Conservation (phyloP, 441 rosid species). For the Iberis amara region DNA sequence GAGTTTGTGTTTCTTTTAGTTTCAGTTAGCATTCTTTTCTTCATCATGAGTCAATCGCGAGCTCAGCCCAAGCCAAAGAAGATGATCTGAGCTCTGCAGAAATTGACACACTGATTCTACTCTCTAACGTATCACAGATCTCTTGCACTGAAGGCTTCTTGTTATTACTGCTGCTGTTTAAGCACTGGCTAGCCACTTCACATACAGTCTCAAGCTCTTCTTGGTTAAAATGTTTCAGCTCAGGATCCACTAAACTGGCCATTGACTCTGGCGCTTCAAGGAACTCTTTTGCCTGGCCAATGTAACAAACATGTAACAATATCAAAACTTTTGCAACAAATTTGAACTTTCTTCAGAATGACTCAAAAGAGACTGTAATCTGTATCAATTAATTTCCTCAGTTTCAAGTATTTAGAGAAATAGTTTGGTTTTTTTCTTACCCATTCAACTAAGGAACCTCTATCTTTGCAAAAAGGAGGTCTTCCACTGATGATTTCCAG, state of each 20-base stretch:
- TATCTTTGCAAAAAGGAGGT: constrained; percentile 74
- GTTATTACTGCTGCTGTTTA: constrained; percentile 29
- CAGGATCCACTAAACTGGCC: constrained; percentile 75
- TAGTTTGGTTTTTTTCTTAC: too few relatives aligned
- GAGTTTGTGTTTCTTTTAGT: too few relatives aligned
- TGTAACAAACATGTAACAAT: constrained; percentile 8
- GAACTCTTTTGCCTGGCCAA: constrained; percentile 86
- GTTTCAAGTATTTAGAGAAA: too few relatives aligned
- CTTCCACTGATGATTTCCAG: constrained; percentile 87
- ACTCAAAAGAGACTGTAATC: too few relatives aligned
- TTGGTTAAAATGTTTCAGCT: constrained; percentile 61
- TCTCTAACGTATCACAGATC: constrained; percentile 52
- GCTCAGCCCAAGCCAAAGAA: constrained; percentile 97
- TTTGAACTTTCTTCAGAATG: constrained; percentile 1
- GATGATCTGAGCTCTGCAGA: constrained; percentile 67
- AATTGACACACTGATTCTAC: constrained; percentile 61
- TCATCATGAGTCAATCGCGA: too few relatives aligned
- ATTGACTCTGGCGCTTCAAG: constrained; percentile 65
- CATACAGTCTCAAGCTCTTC: constrained; percentile 73
- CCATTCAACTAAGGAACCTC: constrained; percentile 76
- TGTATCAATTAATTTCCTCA: too few relatives aligned
- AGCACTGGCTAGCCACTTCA: constrained; percentile 65
- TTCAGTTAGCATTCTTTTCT: too few relatives aligned
- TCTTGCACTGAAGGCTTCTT: constrained; percentile 41
- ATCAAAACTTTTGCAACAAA: constrained; percentile 1